Percentiles rank a stretch among this genome's conserved stretches.
phyloP scores from a whole-genome alignment of 2,329 filamentous ascomycete genomes.

The Sporothrix luriei region DNA sequence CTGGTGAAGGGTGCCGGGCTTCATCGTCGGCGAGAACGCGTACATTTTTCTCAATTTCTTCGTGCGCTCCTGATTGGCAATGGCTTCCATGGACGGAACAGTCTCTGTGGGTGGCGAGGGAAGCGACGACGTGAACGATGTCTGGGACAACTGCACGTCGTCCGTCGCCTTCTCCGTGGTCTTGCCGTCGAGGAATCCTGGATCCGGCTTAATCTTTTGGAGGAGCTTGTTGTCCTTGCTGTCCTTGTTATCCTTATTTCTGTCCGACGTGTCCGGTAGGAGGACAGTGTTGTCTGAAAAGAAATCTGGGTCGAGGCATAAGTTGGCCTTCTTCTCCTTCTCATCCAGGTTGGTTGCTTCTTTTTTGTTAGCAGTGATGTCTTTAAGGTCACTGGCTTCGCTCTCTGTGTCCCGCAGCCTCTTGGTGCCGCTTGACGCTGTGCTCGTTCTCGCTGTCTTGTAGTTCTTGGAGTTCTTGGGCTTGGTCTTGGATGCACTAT shows the following conservation, averaged over 20 bases:
- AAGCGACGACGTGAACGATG: constrained; percentile 36
- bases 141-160: constrained; percentile 41
- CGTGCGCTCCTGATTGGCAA: background rate
- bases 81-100: background rate
- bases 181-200: background rate
- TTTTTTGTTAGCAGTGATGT: background rate
- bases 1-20: constrained; percentile 42
- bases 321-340: constrained; percentile 41
- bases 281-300: background rate
- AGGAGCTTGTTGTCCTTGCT: background rate
- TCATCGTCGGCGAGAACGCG: constrained; percentile 30
- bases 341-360: background rate
- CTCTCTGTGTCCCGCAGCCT: background rate
- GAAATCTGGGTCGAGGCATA: background rate
- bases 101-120: constrained; percentile 37
- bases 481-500: constrained; percentile 34
- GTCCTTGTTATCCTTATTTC: constrained; percentile 2
- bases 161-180: constrained; percentile 46
- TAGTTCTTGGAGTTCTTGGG: constrained; percentile 48
- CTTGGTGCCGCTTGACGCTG: constrained; percentile 38
- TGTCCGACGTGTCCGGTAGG: background rate
- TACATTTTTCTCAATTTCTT: constrained; percentile 21
- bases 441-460: constrained; percentile 50
- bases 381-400: background rate
- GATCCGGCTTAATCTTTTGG: background rate